A percentile compares a stretch with the other conserved stretches of the same genome.
These are phyloP conservation scores for Rhododendron molle DNA, from an alignment of 148 eudicot genomes.

Conservation along the genomic window DNA sequence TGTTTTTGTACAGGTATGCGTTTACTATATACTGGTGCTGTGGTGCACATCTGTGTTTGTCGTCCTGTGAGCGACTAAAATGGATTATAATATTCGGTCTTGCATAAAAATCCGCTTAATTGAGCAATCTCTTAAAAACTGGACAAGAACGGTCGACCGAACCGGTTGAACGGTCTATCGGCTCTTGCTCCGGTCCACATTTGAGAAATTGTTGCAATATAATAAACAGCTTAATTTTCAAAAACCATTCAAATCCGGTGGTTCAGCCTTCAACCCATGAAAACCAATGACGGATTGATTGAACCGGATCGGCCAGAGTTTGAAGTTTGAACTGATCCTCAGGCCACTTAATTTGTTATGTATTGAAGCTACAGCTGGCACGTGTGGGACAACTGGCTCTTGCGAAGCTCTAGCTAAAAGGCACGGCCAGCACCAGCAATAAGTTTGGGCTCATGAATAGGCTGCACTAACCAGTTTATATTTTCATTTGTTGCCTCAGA, in stretches of 20 bases:
- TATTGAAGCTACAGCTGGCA: not conserved
- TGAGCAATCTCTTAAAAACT: not conserved
- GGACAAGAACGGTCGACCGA: not conserved
- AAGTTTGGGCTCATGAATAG: not conserved
- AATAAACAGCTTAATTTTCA: not conserved
- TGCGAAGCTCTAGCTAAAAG: not conserved
- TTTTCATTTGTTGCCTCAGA: not conserved
- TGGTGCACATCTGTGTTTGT: not conserved
- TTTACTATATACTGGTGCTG: not conserved
- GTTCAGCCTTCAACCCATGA: not conserved
- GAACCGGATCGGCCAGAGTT: not conserved
- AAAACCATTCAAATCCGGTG: not conserved
- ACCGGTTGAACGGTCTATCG: not conserved
- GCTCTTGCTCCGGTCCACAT: not conserved
- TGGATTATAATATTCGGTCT: not conserved
- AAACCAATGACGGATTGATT: not conserved
- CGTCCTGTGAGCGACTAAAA: not conserved
- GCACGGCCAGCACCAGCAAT: not conserved
- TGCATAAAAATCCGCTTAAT: not conserved
- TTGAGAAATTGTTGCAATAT: not conserved
- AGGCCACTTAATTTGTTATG: not conserved
- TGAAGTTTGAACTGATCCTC: not conserved
- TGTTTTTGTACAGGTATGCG: conserved; percentile 44
- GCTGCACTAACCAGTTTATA: not conserved
- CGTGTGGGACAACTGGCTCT: not conserved